phyloP scores from a whole-genome alignment of 371 early-diverging fungal species.

The Amoeboradix gromovi region DNA sequence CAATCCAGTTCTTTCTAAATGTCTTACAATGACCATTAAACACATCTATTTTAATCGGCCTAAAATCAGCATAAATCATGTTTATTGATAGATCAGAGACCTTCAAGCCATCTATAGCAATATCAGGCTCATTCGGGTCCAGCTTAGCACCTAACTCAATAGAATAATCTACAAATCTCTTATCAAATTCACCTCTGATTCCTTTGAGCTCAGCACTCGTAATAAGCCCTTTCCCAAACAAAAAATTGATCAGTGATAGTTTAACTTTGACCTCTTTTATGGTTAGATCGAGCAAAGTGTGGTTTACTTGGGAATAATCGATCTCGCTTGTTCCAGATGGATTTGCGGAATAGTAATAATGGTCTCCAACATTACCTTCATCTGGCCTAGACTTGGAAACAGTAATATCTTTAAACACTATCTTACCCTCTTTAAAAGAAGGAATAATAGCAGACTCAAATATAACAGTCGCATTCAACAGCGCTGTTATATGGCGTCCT shows the following conservation, averaged over 20 bases:
- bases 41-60: constrained; percentile 58
- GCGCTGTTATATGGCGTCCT: constrained; percentile 39
- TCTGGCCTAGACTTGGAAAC: constrained; percentile 12
- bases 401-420: constrained; percentile 49
- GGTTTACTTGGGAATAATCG: constrained; percentile 29
- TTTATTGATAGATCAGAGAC: constrained; percentile 11
- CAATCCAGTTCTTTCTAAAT: constrained; percentile 65
- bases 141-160: constrained; percentile 27
- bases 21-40: constrained; percentile 47
- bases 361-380: constrained; percentile 1
- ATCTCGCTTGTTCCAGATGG: constrained; percentile 11
- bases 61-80: constrained; percentile 21
- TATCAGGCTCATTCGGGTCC: constrained; percentile 34
- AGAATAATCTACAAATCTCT: too few species aligned
- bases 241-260: too few species aligned
- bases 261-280: constrained; percentile 56
- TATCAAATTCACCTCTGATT: too few species aligned
- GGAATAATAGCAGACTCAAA: constrained; percentile 75
- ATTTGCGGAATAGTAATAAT: constrained; percentile 13
- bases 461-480: constrained; percentile 47
- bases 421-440: constrained; percentile 64
- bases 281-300: constrained; percentile 53
- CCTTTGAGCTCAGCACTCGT: too few species aligned
- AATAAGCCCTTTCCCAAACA: too few species aligned
- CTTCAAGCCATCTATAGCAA: constrained; percentile 40